Evolutionary conservation across 257 asterid genomes (phyloP).

Genomic region (Agastache rugosa): DNA sequence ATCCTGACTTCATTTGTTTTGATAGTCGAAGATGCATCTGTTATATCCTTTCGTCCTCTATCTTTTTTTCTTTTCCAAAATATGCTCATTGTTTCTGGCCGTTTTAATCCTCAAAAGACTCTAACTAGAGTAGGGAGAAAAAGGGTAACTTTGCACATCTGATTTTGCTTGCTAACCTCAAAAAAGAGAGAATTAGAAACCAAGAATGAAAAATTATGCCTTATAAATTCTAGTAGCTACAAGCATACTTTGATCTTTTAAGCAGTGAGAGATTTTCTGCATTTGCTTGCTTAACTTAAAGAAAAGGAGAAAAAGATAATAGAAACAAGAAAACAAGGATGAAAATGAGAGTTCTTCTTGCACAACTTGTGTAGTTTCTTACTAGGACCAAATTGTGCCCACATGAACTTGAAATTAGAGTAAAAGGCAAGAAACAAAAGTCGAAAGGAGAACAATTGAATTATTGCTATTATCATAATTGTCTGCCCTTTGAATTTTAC

Average conservation of each 20-base stretch:
- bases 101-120: not conserved
- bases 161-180: not conserved
- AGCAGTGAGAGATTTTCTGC: not conserved
- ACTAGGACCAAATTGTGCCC: too few relatives aligned
- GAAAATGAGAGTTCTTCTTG: too few relatives aligned
- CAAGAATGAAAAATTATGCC: not conserved
- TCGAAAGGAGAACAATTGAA: not conserved
- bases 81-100: not conserved
- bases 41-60: not conserved
- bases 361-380: too few relatives aligned
- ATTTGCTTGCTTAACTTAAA: not conserved
- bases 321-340: not conserved
- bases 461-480: not conserved
- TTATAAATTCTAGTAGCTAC: not conserved
- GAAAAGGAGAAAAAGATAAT: not conserved
- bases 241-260: not conserved
- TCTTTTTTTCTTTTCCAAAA: not conserved
- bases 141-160: not conserved
- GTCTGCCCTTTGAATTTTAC: not conserved
- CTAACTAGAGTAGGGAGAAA: slow-evolving; percentile 12
- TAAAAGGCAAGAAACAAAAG: not conserved
- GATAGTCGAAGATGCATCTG: slow-evolving; percentile 20
- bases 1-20: not conserved
- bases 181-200: not conserved
- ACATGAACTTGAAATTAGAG: not conserved